phyloP scores from a whole-genome alignment of 1,139 yeast genomes.

The Suhomyces chickasaworum region DNA sequence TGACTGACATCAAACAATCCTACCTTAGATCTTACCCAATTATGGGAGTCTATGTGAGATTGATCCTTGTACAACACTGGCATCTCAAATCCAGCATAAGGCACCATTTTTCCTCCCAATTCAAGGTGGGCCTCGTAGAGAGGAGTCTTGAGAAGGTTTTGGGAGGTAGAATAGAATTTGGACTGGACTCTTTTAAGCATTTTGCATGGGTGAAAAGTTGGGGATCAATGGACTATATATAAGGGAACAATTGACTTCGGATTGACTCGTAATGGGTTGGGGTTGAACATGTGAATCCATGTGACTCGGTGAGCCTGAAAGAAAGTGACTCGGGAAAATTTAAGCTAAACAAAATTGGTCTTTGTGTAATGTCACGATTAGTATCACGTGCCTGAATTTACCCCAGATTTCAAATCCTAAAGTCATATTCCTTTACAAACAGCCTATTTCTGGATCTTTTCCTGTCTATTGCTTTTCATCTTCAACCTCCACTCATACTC shows the following conservation, averaged over 20 bases:
- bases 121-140: slow-evolving; percentile 76
- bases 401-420: not conserved
- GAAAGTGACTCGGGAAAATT: no score
- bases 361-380: no score
- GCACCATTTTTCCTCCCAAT: slow-evolving; percentile 88
- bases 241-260: slow-evolving; percentile 10
- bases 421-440: no score
- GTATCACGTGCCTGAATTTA: not conserved
- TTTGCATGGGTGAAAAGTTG: slow-evolving; percentile 1
- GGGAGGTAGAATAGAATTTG: slow-evolving; percentile 29
- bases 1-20: slow-evolving; percentile 97
- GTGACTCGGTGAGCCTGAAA: not conserved
- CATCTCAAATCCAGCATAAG: slow-evolving; percentile 94
- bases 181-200: slow-evolving; percentile 17
- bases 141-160: slow-evolving; percentile 64
- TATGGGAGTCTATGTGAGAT: slow-evolving; percentile 87
- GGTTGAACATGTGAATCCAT: not conserved
- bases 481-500: not conserved
- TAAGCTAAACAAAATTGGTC: no score
- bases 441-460: no score
- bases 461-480: not conserved
- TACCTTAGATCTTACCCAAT: slow-evolving; percentile 86
- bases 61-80: slow-evolving; percentile 85
- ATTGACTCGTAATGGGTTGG: slow-evolving; percentile 6
- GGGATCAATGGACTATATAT: slow-evolving; percentile 4